Base-by-base conservation (phyloP, 805 yeast genomes). In the Candida vaughaniae region DNA sequence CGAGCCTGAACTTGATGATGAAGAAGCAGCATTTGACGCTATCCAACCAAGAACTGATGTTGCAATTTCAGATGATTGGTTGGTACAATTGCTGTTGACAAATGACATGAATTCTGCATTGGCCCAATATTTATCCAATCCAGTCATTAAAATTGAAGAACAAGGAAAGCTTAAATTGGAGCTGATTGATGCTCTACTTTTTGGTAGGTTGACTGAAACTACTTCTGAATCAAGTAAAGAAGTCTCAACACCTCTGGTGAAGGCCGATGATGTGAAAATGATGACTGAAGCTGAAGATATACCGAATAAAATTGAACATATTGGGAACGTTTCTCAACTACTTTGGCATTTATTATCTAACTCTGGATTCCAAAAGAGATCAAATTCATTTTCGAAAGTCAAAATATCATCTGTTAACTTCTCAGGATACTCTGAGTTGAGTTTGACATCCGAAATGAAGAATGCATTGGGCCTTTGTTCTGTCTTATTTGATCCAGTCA, bases 11-110 rank as follows among this genome's bases (percentile, higher is more conserved):
- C 55, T 73, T 52, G 25, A 47, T 1, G 56, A 68, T 62, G 40
- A 29, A 3, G 41, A 29, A 2, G 46, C 62, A 38, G 49, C 52
- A 25, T 49, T 69, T 52, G 56, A 58, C 26, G 46, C 33, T 5
- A 58, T 66, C 31, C 73, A 69, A 43, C 64, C 55, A 4, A 62
- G 64, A 18, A 72, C 80, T 1, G 54, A 66, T 19, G 61, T 78
- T 28, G 74, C 78, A 1, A 66, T 69, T 1, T 69, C 82, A 5
- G 66, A 67, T 22, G 74, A 80, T 45, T 85, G 95, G 91, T 65
- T 75, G 16, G 64, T 71, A 10, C 91, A 84, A 49, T 53, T 84
- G 33, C 73, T 70, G 31, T 49, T 82, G n/a, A 62, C 79, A 0
- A 65, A 69, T 42, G 74, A 71, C 22, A 53, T 71, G 28, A 55